Conservation (phyloP, 257 asterid genomes). For the Fraxinus excelsior region DNA sequence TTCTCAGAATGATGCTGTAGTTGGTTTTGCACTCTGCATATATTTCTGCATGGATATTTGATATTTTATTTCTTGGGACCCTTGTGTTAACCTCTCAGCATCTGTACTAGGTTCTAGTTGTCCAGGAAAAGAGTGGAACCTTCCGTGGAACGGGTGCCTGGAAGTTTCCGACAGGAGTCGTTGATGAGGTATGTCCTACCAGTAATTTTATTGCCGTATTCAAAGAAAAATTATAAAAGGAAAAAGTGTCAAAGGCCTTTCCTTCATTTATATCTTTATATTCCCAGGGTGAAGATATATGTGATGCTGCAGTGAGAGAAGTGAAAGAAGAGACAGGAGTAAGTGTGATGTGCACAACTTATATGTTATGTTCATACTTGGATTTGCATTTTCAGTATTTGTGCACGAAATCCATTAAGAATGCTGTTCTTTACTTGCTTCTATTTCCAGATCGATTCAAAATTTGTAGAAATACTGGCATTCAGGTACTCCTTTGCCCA, state of each 20-base stretch:
- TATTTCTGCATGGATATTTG: too few relatives aligned
- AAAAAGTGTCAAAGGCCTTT: not conserved
- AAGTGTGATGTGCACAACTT: slow-evolving; percentile 26
- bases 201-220: slow-evolving; percentile 11
- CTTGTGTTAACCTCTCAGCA: not conserved
- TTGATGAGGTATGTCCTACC: slow-evolving; percentile 71
- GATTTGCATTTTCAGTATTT: not conserved
- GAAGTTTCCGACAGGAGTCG: slow-evolving; percentile 99
- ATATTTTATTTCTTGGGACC: not conserved
- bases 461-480: slow-evolving; percentile 78
- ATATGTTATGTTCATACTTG: not conserved
- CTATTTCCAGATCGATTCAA: slow-evolving; percentile 65
- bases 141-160: slow-evolving; percentile 80
- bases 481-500: slow-evolving; percentile 57
- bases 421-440: slow-evolving; percentile 22
- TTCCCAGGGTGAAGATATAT: slow-evolving; percentile 88
- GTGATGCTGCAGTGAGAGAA: slow-evolving; percentile 93
- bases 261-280: slow-evolving; percentile 5
- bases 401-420: not conserved
- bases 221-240: slow-evolving; percentile 8
- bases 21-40: too few relatives aligned
- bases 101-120: slow-evolving; percentile 73
- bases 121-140: slow-evolving; percentile 83
- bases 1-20: not conserved
- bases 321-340: slow-evolving; percentile 99